Evolutionary conservation across 2,329 filamentous ascomycete genomes (phyloP), one percentile per base, ranked within the genome.

Genomic region (Aspergillus awamori): DNA sequence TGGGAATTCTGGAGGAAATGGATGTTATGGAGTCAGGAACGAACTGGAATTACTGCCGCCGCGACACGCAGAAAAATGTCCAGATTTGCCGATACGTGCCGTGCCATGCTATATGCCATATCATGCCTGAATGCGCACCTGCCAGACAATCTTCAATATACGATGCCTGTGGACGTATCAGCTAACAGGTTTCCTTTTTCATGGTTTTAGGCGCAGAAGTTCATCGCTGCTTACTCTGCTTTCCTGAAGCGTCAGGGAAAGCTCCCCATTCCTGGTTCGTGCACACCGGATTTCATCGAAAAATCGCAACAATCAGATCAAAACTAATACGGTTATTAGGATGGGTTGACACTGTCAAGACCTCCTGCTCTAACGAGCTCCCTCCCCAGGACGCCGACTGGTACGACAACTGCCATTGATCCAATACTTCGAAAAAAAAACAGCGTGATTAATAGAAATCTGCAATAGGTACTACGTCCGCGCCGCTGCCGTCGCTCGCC

Each of bases 281-380:
- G 63, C 33, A 63, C 22, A 38, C 45, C 17, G 24, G 13, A 13
- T 22, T 20, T 1, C 1, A 10, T 7, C 6, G 20, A 48, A 36
- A 2, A 17, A 13, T 17, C 11, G 17, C 5, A 20, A 30, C 20
- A n/a, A 43, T 47, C 49, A 48, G 41, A 59, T 48, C 22, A 33
- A 36, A 30, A 47, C 49, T 62, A 47, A 51, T 41, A 38, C 33
- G 11, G 11, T 38, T 5, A 26, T 45, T 56, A 96, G 93, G 92
- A 86, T 98, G 94, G 94, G 94, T 97, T 82, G 95, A 99, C 81
- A 97, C 94, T 78, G 95, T 98, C 85, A 99, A 99, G 91, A 97
- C 94, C 74, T 94, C 92, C 77, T 87, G 89, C 80, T 90, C 91
- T 81, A 97, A 97, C 84, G 95, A 99, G 87, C 91, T 99, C 74